Base-by-base conservation (phyloP, 2,329 filamentous ascomycete species). In the Talaromyces sp. region DNA sequence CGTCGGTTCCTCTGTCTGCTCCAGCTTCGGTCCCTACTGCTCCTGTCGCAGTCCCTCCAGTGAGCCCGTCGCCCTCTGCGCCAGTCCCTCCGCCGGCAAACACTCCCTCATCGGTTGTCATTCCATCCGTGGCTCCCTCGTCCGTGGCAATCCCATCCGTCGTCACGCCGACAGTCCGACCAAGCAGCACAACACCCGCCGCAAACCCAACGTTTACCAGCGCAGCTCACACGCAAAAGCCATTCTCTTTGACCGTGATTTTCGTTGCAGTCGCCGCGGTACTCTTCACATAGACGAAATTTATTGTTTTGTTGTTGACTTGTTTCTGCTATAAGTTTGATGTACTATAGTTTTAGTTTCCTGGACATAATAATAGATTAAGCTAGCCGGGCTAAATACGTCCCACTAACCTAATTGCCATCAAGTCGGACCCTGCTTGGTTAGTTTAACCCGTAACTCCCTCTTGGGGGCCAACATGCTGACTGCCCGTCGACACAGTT, bases 201-300 rank as follows among this genome's bases (percentile, higher is more conserved):
- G 62, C 58, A 19, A 58, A 32, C 33, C 62, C 62, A 13, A 27
- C 52, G 17, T 64, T 60, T 36, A 64, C 62, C 7, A 54, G 54
- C 44, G 60, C 60, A 19, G 62, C 60, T 19, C 51, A 22, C 49
- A 60, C 42, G 25, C 49, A 22, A 13, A 28, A 53, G 28, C 49
- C 42, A 25, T 25, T 27, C 33, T 57, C 42, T 28, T 42, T 53
- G 27, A 44, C 49, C 9, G 22, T 27, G 2, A 25, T 57, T 22
- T 39, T 54, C 57, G 57, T 22, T 4, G 32, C 42, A 1, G 32
- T 52, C 9, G 33, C 19, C 15, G 15, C 59, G 28, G 49, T 52
- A 22, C 4, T 62, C 13, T 57, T 62, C 39, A n/a, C 13, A 44
- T 17, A 44, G 32, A 13, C 11, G 11, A 4, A 9, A 33, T 13